Percentiles rank a stretch among this genome's conserved stretches.
phyloP scores from a whole-genome alignment of 75 land plant species.

The Pseudotsuga menziesii region DNA sequence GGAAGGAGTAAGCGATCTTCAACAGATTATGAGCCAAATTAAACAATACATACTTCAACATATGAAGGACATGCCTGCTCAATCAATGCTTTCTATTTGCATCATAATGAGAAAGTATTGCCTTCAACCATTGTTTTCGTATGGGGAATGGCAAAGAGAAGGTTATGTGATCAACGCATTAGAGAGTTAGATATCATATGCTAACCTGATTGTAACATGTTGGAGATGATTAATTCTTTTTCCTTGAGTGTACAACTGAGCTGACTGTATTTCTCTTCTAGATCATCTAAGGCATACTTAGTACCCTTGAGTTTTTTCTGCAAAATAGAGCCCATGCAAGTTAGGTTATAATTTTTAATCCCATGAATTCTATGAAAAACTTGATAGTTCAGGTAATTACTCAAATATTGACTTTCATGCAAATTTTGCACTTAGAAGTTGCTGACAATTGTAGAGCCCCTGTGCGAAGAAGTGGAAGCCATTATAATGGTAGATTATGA shows the following conservation, averaged over 20 bases:
- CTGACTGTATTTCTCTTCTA: constrained; percentile 70
- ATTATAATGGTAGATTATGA: no score
- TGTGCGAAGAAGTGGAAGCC: no score
- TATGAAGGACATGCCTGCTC: constrained; percentile 40
- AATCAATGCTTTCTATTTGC: constrained; percentile 76
- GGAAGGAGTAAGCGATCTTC: not conserved
- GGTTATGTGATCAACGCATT: not conserved
- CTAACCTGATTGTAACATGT: constrained; percentile 80
- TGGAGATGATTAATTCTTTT: constrained; percentile 76
- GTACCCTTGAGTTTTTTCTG: constrained; percentile 75
- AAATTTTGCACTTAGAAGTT: constrained; percentile 44
- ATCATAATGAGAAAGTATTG: not conserved
- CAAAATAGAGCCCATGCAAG: constrained; percentile 12
- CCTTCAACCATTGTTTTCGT: not conserved
- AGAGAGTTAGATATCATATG: not conserved
- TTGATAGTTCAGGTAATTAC: not conserved
- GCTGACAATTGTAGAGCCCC: constrained; percentile 55
- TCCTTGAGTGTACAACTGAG: constrained; percentile 69
- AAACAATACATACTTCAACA: not conserved
- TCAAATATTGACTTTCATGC: not conserved
- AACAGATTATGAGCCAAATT: not conserved
- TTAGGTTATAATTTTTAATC: not conserved
- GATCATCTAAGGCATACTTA: constrained; percentile 49
- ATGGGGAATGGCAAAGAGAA: not conserved
- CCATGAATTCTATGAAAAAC: not conserved